Evolutionary conservation across 306 rosid species (phyloP), one percentile per base, ranked within the genome.

Genomic region (Trifolium fragiferum): DNA sequence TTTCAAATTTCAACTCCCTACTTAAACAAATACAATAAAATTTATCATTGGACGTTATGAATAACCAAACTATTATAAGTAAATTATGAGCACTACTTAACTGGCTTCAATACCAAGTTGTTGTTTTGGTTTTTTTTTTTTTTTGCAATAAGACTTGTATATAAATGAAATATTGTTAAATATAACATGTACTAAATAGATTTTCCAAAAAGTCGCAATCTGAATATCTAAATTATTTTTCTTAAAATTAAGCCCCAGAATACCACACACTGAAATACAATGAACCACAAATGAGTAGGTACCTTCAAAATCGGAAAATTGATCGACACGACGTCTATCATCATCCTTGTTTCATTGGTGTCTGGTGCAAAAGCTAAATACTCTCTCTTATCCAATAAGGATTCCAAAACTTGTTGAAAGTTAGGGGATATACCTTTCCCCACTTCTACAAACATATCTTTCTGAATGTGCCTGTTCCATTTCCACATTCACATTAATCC

Each of bases 301-400:
- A 93, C 98, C 97, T 88, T 76, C 82, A 93, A 75, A 55, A 88
- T 88, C 6, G 98, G 97, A 88, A 88, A 93, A 74, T 87, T 88
- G 33, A 87, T 69, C 5, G 97, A 89, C 51, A 87, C 70, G 59
- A 91, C 61, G 32, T 83, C 86, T 79, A 93, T 85, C 97, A 93
- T 88, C 78, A 66, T 84, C 82, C 81, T 82, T 25, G 98, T 93
- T 83, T 90, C 84, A 19, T 61, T 69, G 6, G 97, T 87, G 62
- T 89, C 92, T 0, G 98, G 98, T 58, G 80, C 86, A 87, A 93
- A 88, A 68, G 98, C 98, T 83, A 93, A 79, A 86, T 76, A 83
- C 82, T 93, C 98, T 79, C 84, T 90, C 57, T 82, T 51, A 11
- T 75, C 84, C 87, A 49, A 64, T 73, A 93, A 87, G 15, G 81